Percentiles rank a stretch among this genome's conserved stretches.
Conservation (phyloP, 2,329 filamentous ascomycete species). For the Ilyonectria robusta region DNA sequence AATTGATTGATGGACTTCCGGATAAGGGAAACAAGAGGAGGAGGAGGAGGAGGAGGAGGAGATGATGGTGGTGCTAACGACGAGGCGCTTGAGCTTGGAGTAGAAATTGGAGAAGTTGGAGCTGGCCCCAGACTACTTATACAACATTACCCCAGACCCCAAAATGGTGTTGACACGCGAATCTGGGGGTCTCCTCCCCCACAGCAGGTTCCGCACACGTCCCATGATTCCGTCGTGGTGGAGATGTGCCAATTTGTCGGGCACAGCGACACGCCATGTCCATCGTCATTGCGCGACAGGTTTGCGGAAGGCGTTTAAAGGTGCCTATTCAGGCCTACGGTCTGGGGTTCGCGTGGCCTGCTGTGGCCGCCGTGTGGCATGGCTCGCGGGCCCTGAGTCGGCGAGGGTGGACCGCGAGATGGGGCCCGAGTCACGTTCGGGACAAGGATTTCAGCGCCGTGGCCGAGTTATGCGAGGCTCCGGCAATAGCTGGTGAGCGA, state of each 20-base stretch:
- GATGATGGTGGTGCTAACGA: background rate
- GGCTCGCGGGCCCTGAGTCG: slow-evolving; percentile 21
- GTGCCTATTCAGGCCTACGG: slow-evolving; percentile 33
- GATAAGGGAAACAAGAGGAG: background rate
- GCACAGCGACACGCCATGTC: slow-evolving; percentile 20
- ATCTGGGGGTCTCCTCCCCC: slow-evolving; percentile 33
- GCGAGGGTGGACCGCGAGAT: slow-evolving; percentile 24
- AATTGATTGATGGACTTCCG: background rate
- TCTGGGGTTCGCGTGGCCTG: slow-evolving; percentile 11
- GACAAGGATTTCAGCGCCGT: slow-evolving; percentile 10
- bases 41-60: background rate
- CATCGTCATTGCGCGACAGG: background rate
- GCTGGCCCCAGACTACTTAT: slow-evolving; percentile 29
- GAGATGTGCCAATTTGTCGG: background rate
- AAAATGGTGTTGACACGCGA: slow-evolving; percentile 17
- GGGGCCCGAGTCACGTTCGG: slow-evolving; percentile 22
- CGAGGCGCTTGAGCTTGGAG: slow-evolving; percentile 14
- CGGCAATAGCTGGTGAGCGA: background rate
- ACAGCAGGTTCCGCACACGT: slow-evolving; percentile 5
- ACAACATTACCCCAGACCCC: slow-evolving; percentile 33
- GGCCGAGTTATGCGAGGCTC: background rate
- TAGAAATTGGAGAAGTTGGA: slow-evolving; percentile 18
- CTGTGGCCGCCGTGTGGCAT: background rate
- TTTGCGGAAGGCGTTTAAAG: slow-evolving; percentile 33
- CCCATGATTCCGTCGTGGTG: slow-evolving; percentile 16